Base-by-base conservation (phyloP, 768 basidiomycete species). In the Pseudohyphozyma bogoriensis region DNA sequence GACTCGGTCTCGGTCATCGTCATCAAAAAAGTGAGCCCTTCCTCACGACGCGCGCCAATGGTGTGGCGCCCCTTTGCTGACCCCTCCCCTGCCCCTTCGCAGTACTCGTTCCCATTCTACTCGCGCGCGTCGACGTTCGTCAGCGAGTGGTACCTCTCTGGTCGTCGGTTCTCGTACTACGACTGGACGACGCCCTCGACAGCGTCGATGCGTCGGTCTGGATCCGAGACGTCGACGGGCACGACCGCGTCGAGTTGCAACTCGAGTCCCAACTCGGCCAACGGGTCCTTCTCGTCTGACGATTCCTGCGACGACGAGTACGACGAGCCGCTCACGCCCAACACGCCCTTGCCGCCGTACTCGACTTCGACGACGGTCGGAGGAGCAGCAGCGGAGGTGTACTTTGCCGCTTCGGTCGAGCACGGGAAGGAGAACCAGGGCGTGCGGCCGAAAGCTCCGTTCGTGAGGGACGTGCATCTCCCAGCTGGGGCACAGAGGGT, bases 1-100 rank as follows among this genome's bases (percentile, higher is more conserved):
- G 87, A 91, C 70, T 86, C 88, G 66, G 80, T 99, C 35, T 96
- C 93, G 16, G 87, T 93, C 74, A 91, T 87, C n/a, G 78, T 96
- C 70, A 83, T 96, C 72, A 90, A 92, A 78, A 99, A 99, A 78
- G 64, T 65, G 32, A 20, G 55, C 45, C 58, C 6, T 35, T 12
- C 10, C 96, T 29, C 31, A 8, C 10, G 26, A 3, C 46, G 11
- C 24, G 31, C 37, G 44, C 50, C 15, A 36, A 12, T 12, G 13
- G 18, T 31, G 22, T 28, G 26, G 24, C 18, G n/a, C 18, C 40
- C 13, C 36, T 31, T 18, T 15, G 22, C 55, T 49, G 20, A 49
- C 54, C 26, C 7, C 26, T 16, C 24, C 13, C n/a, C 18, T n/a
- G 22, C 18, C 32, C 22, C 11, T 13, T 12, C 16, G 28, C 58